Evolutionary conservation across 1,139 yeast genomes (phyloP), one percentile per base, ranked within the genome.

Genomic region (Scheffersomyces insectosa): DNA sequence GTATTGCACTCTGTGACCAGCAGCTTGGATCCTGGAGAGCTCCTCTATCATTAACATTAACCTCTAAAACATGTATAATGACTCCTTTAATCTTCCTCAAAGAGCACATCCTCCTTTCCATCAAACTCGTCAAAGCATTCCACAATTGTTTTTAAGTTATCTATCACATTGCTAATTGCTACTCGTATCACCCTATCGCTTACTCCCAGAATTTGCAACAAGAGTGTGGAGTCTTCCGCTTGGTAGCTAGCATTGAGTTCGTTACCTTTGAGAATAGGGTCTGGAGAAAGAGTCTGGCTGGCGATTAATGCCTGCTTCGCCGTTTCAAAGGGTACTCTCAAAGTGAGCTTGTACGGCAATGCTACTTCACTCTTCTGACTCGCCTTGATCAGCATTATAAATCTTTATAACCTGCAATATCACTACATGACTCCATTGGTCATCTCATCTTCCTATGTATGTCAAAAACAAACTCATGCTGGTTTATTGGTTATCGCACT

Each of bases 51-150:
- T 20, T 5, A 20, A 5, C 25, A 20, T 20, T 5, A 20, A 5
- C 25, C 25, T 20, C 25, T 20, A 20, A 20, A 20, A 2, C 25
- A 20, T 20, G 25, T 20, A 20, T 4, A 20, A 20, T 20, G 25
- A 20, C 25, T 20, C 5, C 7, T 5, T 14, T 14, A 13, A 16
- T 31, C 15, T 12, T 30, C 29, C 16, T 35, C 29, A 38, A 62
- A 63, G 5, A 57, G 23, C 1, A 46, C 50, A 27, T 57, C 60
- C 44, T 67, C 49, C 45, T 64, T 56, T 6, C 70, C 73, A 46
- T 78, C 83, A 58, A 83, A 78, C 54, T 77, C 84, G 41, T 83
- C 88, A 51, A 85, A 64, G 50, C 88, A 82, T 62, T 85, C 91
- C 8, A 84, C 68, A 1, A 83, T 74, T 2, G 88, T 80, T 51